These are phyloP conservation scores for Salpingoeca rosetta DNA, from an alignment of 78 protist species.

Conservation along the genomic window DNA sequence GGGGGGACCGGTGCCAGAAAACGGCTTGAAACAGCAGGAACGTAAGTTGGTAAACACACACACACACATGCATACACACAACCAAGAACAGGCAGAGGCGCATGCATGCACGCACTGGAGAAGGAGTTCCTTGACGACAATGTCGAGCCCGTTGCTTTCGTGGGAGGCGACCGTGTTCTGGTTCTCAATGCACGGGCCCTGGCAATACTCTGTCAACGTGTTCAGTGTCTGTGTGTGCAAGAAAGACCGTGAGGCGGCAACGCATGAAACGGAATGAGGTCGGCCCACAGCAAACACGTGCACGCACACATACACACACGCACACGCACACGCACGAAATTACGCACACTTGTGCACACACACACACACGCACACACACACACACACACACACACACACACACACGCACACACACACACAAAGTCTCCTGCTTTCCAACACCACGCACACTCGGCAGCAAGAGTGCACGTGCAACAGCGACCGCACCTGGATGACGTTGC, in stretches of 20 bases:
- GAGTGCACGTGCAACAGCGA: too few relatives aligned
- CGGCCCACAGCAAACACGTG: neutral
- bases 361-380: neutral
- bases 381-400: too few relatives aligned
- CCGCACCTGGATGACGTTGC: neutral
- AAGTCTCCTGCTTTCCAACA: too few relatives aligned
- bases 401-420: too few relatives aligned
- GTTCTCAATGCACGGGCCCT: constrained; percentile 54
- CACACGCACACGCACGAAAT: too few relatives aligned
- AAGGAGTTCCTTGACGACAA: neutral
- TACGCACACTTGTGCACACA: neutral
- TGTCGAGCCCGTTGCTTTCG: constrained; percentile 19
- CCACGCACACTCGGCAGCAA: too few relatives aligned
- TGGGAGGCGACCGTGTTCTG: constrained; percentile 19
- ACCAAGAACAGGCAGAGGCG: neutral
- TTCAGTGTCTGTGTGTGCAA: constrained; percentile 12
- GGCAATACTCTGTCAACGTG: constrained; percentile 58
- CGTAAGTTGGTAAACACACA: neutral
- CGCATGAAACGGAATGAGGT: neutral
- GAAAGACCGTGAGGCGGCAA: neutral
- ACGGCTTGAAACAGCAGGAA: neutral
- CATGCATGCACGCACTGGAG: neutral
- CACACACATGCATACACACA: neutral
- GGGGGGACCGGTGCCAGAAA: too few relatives aligned
- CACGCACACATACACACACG: neutral